Conservation (phyloP, 2,329 filamentous ascomycete genomes). For the Stenocarpella maydis region DNA sequence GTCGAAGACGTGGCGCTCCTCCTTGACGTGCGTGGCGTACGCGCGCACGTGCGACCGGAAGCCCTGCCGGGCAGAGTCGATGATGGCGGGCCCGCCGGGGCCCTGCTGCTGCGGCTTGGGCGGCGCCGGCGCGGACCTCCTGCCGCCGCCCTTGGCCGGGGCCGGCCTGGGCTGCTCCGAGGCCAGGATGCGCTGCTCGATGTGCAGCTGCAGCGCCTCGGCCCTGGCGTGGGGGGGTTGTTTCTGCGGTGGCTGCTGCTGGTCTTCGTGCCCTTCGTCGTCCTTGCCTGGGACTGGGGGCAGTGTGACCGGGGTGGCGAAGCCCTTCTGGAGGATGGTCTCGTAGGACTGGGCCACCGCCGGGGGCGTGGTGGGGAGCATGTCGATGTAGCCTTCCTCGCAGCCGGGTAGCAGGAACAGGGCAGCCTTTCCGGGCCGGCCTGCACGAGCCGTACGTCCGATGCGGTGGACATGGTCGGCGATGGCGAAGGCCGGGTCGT, state of each 20-base stretch:
- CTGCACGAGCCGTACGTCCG: constrained; percentile 92
- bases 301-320: constrained; percentile 67
- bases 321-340: constrained; percentile 69
- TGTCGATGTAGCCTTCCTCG: constrained; percentile 88
- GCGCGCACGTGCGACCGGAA: constrained; percentile 94
- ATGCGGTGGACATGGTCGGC: constrained; percentile 95
- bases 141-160: constrained; percentile 35
- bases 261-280: constrained; percentile 59
- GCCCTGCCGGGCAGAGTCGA: constrained; percentile 83
- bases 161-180: constrained; percentile 34
- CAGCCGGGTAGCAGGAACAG: constrained; percentile 91
- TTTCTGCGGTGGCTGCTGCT: constrained; percentile 54
- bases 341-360: constrained; percentile 62
- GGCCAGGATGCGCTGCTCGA: constrained; percentile 65
- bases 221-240: constrained; percentile 55
- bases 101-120: constrained; percentile 3
- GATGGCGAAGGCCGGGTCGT: constrained; percentile 92
- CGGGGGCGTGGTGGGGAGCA: constrained; percentile 65
- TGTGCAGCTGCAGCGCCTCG: constrained; percentile 65
- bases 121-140: constrained; percentile 51
- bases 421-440: constrained; percentile 83
- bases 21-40: constrained; percentile 90
- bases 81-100: constrained; percentile 63
- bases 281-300: constrained; percentile 62
- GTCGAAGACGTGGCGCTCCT: constrained; percentile 87